These are phyloP conservation scores for Phytophthora melonis DNA, from an alignment of 352 stramenopile species.

Conservation along the genomic window DNA sequence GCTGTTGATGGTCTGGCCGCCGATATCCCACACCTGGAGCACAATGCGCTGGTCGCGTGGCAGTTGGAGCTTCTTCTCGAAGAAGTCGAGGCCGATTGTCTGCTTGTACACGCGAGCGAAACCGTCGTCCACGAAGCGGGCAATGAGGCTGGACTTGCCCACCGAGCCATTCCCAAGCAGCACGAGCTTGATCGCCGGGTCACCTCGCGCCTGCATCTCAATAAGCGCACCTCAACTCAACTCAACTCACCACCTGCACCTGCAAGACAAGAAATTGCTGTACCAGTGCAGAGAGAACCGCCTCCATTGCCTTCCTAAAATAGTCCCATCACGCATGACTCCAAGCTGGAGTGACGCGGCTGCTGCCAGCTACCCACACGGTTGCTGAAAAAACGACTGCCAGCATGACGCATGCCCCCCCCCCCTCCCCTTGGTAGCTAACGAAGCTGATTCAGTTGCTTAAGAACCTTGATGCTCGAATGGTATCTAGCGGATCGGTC, in stretches of 20 bases:
- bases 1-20: conserved; percentile 88
- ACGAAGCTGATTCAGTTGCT: conserved; percentile 29
- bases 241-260: conserved; percentile 10
- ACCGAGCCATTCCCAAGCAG: conserved; percentile 88
- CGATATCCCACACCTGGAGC: conserved; percentile 91
- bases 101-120: conserved; percentile 90
- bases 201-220: conserved; percentile 42
- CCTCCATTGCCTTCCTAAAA: conserved; percentile 41
- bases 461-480: conserved; percentile 15
- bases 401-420: conserved; percentile 8
- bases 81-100: conserved; percentile 90
- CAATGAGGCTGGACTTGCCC: conserved; percentile 88
- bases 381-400: conserved; percentile 4
- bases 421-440: not conserved
- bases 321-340: conserved; percentile 20
- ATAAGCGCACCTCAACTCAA: conserved; percentile 6
- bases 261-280: conserved; percentile 1
- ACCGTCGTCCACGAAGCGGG: conserved; percentile 82
- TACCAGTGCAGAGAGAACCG: conserved; percentile 32
- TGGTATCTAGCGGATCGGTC: conserved; percentile 16
- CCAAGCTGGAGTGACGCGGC: too few relatives aligned
- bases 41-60: conserved; percentile 78
- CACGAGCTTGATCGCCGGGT: conserved; percentile 85
- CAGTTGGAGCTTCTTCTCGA: conserved; percentile 85
- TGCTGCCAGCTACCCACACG: too few relatives aligned